A percentile compares a stretch with the other conserved stretches of the same genome.
Conservation (phyloP, 768 basidiomycete genomes). For the Lactarius indigo region DNA sequence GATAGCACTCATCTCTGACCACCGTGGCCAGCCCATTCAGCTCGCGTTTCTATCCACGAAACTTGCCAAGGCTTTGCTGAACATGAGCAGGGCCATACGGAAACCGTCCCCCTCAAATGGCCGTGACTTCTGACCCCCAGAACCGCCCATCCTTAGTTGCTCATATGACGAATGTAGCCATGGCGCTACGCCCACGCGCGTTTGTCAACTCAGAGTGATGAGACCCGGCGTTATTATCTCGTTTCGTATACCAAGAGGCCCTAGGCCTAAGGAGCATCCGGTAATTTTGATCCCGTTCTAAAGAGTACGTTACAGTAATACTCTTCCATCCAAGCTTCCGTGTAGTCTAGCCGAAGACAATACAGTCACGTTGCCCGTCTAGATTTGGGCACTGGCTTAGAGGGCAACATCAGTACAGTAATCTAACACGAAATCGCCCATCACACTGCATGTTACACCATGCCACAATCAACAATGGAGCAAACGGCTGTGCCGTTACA, state of each 20-base stretch:
- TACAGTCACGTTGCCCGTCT: neutral
- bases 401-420: no score
- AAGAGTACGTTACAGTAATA: no score
- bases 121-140: neutral
- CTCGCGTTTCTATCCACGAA: neutral
- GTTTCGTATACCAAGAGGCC: neutral
- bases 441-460: no score
- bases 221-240: slow-evolving; percentile 12
- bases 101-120: neutral
- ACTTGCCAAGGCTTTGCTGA: no score
- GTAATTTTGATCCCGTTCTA: neutral
- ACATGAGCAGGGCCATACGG: no score
- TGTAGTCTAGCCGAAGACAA: neutral
- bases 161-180: neutral
- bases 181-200: slow-evolving; percentile 1
- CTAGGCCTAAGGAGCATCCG: neutral
- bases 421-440: no score
- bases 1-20: neutral
- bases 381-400: neutral
- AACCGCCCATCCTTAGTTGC: neutral
- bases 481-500: neutral
- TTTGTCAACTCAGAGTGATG: neutral
- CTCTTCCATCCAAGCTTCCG: neutral
- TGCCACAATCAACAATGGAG: neutral
- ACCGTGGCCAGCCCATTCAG: neutral